Base-by-base conservation (phyloP, 2,329 filamentous ascomycete species). In the Talaromyces sp. region DNA sequence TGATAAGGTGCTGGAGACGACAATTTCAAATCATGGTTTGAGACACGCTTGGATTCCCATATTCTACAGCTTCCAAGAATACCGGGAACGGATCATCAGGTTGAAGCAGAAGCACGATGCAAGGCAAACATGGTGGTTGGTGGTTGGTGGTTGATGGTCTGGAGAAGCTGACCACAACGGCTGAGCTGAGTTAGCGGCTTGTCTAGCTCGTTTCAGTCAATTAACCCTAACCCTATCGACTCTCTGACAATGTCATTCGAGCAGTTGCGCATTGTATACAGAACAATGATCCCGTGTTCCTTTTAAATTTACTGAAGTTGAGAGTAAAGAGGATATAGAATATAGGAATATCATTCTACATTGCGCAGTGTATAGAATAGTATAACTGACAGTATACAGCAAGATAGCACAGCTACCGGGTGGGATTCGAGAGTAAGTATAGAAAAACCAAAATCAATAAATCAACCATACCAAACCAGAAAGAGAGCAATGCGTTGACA, bases 331-430 rank as follows among this genome's bases (percentile, higher is more conserved):
- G 11, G 4, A 22, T 56, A 22, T 50, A 37, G 10, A 15, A 15
- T 15, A 15, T 25, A 56, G 37, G 7, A 39, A 37, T 39, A 39
- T 39, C 52, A 56, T 56, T 56, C 52, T 56, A 56, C 52, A 56
- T 56, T 37, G 52, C 10, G 52, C 33, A 39, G 33, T 56, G 52
- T 56, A 39, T 56, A 37, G 52, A 39, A 39, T 56, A 37, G 11
- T 22, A 35, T 35, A 56, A 22, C 11, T 56, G 19, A 56, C 52
- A 56, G 52, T 56, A 35, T 56, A 56, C n/a, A 56, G 19, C 33
- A 8, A 22, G 47, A 27, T 54, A 62, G 61, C 61, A 64, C 54
- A 27, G 61, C 57, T 64, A 64, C 61, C 43, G 22, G 31, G 27
- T 52, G 41, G 33, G 22, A 8, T 25, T 43, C 25, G 19, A 19